phyloP scores from a whole-genome alignment of 2,329 filamentous ascomycete genomes.

The Leptographium procerum region DNA sequence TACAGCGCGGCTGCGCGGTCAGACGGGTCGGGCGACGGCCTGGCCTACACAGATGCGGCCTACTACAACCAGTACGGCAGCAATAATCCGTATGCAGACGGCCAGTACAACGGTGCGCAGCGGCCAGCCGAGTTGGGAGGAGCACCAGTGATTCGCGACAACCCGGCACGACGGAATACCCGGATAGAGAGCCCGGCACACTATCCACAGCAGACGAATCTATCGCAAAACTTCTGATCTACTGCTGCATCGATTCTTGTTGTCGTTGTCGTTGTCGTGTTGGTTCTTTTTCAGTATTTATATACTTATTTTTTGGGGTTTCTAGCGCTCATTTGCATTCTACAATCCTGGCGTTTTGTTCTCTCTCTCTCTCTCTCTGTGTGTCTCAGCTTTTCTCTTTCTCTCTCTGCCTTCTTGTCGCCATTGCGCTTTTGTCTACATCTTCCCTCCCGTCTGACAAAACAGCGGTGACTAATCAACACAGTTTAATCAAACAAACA shows the following conservation, averaged over 20 bases:
- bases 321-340: not conserved
- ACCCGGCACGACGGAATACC: conserved; percentile 83
- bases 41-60: conserved; percentile 33
- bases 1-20: conserved; percentile 78
- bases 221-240: conserved; percentile 92
- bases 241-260: no score
- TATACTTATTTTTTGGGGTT: not conserved
- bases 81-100: conserved; percentile 44
- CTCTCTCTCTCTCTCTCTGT: not conserved
- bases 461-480: not conserved
- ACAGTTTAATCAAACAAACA: not conserved
- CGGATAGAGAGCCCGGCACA: conserved; percentile 85
- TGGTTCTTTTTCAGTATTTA: not conserved
- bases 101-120: conserved; percentile 18
- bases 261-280: not conserved
- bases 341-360: not conserved
- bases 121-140: conserved; percentile 32
- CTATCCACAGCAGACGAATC: conserved; percentile 87
- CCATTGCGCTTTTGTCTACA: no score
- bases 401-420: not conserved
- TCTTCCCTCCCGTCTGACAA: no score
- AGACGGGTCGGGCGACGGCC: conserved; percentile 48
- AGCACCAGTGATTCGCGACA: conserved; percentile 84
- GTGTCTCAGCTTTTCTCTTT: not conserved
- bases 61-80: conserved; percentile 51